A percentile compares a stretch with the other conserved stretches of the same genome.
These are phyloP conservation scores for Coccomyxa subellipsoidea DNA, from an alignment of 163 green algal species.

Conservation along the genomic window DNA sequence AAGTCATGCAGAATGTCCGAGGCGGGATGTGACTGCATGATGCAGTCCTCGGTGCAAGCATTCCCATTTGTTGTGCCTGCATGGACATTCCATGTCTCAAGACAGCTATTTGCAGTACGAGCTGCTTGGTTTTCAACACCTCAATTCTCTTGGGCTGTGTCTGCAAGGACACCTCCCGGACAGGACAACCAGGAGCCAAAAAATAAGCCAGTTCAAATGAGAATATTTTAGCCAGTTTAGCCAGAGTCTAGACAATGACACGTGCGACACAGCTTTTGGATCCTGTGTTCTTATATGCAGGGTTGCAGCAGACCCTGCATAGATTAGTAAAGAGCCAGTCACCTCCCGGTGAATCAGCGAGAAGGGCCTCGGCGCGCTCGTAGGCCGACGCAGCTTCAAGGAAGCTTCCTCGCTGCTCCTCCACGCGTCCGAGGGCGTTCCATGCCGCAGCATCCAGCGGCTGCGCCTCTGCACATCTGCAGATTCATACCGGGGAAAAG, in stretches of 20 bases:
- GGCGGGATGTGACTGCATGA: not conserved
- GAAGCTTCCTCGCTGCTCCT: conserved; percentile 34
- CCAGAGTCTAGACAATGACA: too few relatives aligned
- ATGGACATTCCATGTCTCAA: not conserved
- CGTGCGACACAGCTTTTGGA: too few relatives aligned
- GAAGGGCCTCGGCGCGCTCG: not conserved
- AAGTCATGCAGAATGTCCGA: not conserved
- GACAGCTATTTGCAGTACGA: too few relatives aligned
- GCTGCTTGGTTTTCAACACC: too few relatives aligned
- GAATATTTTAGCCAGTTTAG: too few relatives aligned
- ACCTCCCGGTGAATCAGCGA: not conserved
- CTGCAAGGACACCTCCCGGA: not conserved
- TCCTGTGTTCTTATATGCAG: too few relatives aligned
- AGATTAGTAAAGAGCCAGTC: not conserved
- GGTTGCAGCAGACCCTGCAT: too few relatives aligned
- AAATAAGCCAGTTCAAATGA: too few relatives aligned
- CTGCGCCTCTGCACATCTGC: conserved; percentile 42
- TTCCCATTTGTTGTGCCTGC: not conserved
- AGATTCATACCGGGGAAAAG: too few relatives aligned
- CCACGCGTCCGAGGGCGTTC: conserved; percentile 39
- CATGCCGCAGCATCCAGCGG: conserved; percentile 59
- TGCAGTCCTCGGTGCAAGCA: not conserved
- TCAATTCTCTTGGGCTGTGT: too few relatives aligned
- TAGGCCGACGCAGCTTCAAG: not conserved
- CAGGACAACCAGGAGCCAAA: too few relatives aligned